Percentiles rank a stretch among this genome's conserved stretches.
phyloP scores from a whole-genome alignment of 2,329 filamentous ascomycete species.

The Aspergillus persii region DNA sequence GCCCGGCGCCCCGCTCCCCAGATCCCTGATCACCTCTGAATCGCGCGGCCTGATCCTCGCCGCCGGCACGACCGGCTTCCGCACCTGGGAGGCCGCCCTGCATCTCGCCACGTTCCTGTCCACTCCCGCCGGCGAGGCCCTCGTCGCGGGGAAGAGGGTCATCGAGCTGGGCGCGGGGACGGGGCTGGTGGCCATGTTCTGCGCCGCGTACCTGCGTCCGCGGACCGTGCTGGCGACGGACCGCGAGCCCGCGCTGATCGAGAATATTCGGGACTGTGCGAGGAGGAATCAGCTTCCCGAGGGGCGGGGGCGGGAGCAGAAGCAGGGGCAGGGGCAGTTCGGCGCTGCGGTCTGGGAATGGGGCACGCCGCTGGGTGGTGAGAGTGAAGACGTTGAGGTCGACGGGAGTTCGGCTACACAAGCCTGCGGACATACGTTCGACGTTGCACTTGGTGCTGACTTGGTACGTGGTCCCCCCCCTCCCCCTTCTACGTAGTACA shows the following conservation, averaged over 20 bases:
- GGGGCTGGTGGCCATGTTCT: conserved; percentile 63
- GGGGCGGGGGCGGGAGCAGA: not conserved
- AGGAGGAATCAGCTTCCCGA: conserved; percentile 29
- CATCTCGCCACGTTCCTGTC: conserved; percentile 62
- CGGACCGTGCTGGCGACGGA: conserved; percentile 60
- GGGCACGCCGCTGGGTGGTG: conserved; percentile 31
- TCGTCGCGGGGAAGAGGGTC: conserved; percentile 54
- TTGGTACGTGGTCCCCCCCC: conserved; percentile 30
- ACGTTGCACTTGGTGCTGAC: conserved; percentile 43
- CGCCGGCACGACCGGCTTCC: conserved; percentile 62
- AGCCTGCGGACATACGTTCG: conserved; percentile 24
- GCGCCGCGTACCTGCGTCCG: conserved; percentile 57
- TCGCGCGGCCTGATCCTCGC: conserved; percentile 57
- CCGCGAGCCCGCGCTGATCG: conserved; percentile 51
- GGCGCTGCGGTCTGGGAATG: conserved; percentile 43
- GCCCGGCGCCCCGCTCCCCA: not conserved
- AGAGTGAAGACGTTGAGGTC: too few species aligned
- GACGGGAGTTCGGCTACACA: not conserved
- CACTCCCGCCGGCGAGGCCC: conserved; percentile 40
- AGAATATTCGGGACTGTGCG: conserved; percentile 39
- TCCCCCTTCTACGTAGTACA: not conserved
- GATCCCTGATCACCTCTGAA: conserved; percentile 46
- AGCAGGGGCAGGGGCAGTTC: conserved; percentile 8
- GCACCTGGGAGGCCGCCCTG: conserved; percentile 69
- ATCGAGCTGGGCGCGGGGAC: conserved; percentile 68